phyloP scores from a whole-genome alignment of 2,329 filamentous ascomycete genomes.

The Penicillium sp. region DNA sequence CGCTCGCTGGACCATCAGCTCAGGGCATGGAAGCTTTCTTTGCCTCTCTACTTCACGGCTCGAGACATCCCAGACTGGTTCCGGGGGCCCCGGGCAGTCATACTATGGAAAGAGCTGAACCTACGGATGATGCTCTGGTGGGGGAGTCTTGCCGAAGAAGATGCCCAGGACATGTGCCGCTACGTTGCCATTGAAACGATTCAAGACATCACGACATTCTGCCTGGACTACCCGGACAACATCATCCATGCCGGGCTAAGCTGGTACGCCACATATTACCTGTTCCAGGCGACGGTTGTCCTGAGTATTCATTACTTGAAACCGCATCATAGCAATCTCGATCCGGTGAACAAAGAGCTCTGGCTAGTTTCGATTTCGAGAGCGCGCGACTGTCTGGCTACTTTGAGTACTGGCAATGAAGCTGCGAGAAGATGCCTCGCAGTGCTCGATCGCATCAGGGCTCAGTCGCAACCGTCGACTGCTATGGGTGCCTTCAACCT shows the following conservation, averaged over 20 bases:
- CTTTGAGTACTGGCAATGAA: too few relatives aligned
- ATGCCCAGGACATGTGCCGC: background rate
- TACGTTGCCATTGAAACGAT: background rate
- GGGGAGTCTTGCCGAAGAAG: conserved; percentile 6
- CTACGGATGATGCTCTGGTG: conserved; percentile 22
- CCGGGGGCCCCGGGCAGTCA: conserved; percentile 18
- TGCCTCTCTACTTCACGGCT: conserved; percentile 10
- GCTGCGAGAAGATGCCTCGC: too few relatives aligned
- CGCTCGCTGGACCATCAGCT: conserved; percentile 21
- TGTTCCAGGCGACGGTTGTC: conserved; percentile 19
- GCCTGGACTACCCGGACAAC: background rate
- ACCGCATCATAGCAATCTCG: too few relatives aligned
- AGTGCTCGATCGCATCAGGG: too few relatives aligned
- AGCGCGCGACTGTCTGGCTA: too few relatives aligned
- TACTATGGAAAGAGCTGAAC: conserved; percentile 23
- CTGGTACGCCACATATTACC: conserved; percentile 24
- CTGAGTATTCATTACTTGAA: too few relatives aligned
- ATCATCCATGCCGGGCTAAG: conserved; percentile 17
- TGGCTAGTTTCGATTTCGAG: too few relatives aligned
- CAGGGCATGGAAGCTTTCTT: conserved; percentile 18
- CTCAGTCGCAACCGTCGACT: too few relatives aligned
- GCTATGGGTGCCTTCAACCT: too few relatives aligned
- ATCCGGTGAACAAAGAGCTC: too few relatives aligned
- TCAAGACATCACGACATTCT: background rate
- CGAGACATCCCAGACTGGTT: conserved; percentile 19